Evolutionary conservation across 306 rosid genomes (phyloP).

Genomic region (Ormosia semicastrata): DNA sequence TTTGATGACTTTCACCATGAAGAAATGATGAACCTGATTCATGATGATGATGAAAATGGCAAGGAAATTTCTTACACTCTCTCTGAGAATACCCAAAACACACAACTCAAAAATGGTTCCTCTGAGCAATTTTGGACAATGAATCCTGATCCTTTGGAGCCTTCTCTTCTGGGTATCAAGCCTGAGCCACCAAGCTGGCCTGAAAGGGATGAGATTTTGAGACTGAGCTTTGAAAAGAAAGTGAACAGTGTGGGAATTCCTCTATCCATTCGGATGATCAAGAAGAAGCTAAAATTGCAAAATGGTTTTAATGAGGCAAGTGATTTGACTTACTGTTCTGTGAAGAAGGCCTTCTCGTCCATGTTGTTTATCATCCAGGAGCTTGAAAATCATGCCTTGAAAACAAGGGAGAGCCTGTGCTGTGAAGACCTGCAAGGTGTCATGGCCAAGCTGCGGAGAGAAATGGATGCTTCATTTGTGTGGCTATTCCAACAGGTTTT

Average conservation of each 20-base stretch:
- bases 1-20: constrained; percentile 40
- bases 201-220: constrained; percentile 51
- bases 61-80: constrained; percentile 18
- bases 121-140: constrained; percentile 7
- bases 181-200: constrained; percentile 69
- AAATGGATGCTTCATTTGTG: constrained; percentile 66
- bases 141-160: constrained; percentile 43
- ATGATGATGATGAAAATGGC: constrained; percentile 4
- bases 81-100: constrained; percentile 9
- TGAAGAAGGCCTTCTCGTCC: constrained; percentile 60
- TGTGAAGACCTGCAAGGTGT: constrained; percentile 57
- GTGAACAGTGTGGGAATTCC: constrained; percentile 55
- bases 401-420: constrained; percentile 48
- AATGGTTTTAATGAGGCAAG: constrained; percentile 32
- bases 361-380: constrained; percentile 60
- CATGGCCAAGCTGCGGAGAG: constrained; percentile 47
- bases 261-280: constrained; percentile 56
- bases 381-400: constrained; percentile 63
- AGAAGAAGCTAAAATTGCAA: constrained; percentile 54
- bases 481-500: constrained; percentile 81
- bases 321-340: constrained; percentile 37
- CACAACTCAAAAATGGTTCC: not conserved
- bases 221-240: constrained; percentile 43
- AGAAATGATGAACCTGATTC: constrained; percentile 28
- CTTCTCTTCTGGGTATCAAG: constrained; percentile 49